Conservation (phyloP, 2,329 filamentous ascomycete genomes). For the Sporothrix inflata region DNA sequence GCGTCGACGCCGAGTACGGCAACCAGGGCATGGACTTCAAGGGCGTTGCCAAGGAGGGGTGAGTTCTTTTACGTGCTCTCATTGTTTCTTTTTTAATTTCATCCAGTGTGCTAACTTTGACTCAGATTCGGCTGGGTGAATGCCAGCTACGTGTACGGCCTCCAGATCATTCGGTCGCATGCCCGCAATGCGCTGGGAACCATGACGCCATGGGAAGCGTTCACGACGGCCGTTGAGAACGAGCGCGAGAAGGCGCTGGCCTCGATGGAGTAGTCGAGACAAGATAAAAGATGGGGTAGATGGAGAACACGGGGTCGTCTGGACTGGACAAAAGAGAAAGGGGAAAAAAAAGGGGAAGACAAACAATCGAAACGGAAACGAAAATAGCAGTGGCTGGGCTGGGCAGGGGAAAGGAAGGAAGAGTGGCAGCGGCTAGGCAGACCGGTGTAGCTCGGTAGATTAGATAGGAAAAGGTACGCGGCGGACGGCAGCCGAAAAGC, state of each 20-base stretch:
- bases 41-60: constrained; percentile 95
- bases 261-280: constrained; percentile 41
- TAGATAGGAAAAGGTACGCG: constrained; percentile 1
- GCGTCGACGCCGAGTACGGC: constrained; percentile 94
- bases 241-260: constrained; percentile 58
- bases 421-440: neutral
- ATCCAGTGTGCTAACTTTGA: constrained; percentile 47
- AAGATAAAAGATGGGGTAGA: neutral
- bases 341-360: neutral
- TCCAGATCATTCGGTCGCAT: constrained; percentile 85
- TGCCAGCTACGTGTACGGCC: constrained; percentile 91
- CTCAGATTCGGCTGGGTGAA: constrained; percentile 93
- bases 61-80: constrained; percentile 50
- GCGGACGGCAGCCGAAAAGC: constrained; percentile 21
- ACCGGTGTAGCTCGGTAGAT: constrained; percentile 16
- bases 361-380: neutral
- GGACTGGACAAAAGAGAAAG: neutral
- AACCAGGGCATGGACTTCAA: constrained; percentile 97
- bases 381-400: neutral
- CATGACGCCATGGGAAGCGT: constrained; percentile 83
- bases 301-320: neutral
- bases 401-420: neutral
- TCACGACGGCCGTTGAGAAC: constrained; percentile 67
- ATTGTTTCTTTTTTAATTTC: neutral
- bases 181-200: constrained; percentile 87